These are phyloP conservation scores for Beta corolliflora DNA, from an alignment of 179 eudicot species.

Conservation along the genomic window DNA sequence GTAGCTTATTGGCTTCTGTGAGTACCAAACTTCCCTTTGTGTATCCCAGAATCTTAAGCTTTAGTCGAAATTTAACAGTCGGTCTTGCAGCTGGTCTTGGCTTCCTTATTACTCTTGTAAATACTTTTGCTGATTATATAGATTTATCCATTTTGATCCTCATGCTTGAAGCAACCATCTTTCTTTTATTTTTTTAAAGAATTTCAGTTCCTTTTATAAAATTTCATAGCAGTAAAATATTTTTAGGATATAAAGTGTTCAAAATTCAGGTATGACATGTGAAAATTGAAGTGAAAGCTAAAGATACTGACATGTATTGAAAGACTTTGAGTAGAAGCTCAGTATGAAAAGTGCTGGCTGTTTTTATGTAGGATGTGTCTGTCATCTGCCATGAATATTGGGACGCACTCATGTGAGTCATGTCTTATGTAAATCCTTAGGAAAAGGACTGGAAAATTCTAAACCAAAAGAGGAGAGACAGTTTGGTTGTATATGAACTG, in stretches of 20 bases:
- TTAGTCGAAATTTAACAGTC: neutral
- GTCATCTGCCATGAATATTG: neutral
- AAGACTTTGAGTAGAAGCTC: slow-evolving; percentile 31
- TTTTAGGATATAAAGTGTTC: neutral
- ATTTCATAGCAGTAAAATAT: too few species aligned
- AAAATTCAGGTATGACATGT: neutral
- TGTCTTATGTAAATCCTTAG: neutral
- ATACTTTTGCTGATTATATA: slow-evolving; percentile 11
- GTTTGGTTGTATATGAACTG: neutral
- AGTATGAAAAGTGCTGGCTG: slow-evolving; percentile 13
- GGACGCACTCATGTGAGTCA: neutral
- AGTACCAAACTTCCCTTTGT: slow-evolving; percentile 4
- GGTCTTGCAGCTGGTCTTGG: slow-evolving; percentile 5
- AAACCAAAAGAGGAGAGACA: slow-evolving; percentile 6
- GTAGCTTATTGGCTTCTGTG: neutral
- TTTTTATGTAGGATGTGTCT: slow-evolving; percentile 2
- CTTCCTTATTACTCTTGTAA: slow-evolving; percentile 18
- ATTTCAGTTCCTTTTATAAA: neutral
- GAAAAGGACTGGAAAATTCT: neutral
- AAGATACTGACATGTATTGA: slow-evolving; percentile 4
- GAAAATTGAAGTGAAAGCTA: slow-evolving; percentile 19
- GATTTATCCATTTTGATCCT: neutral
- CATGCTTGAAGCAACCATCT: slow-evolving; percentile 28
- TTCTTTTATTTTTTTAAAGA: neutral
- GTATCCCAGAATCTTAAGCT: neutral